phyloP scores from a whole-genome alignment of 2,329 filamentous ascomycete genomes.

The Karstenula rhodostoma region DNA sequence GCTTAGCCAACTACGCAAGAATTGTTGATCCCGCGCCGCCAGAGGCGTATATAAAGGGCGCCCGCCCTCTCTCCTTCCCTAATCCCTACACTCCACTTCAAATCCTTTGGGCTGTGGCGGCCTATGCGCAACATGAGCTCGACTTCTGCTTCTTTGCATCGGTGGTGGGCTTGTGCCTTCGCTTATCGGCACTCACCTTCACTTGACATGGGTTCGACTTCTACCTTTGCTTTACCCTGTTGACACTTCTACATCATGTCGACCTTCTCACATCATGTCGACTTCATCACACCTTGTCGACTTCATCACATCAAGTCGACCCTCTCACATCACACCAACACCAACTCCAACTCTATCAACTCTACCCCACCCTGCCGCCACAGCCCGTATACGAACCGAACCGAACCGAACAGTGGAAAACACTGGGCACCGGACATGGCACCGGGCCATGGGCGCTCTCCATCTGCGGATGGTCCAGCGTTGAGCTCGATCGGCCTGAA shows the following conservation, averaged over 20 bases:
- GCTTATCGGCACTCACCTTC: background rate
- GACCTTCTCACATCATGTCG: background rate
- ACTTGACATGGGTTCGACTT: background rate
- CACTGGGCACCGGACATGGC: slow-evolving; percentile 18
- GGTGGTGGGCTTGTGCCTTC: no score
- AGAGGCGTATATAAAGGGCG: slow-evolving; percentile 1
- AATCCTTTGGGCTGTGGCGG: background rate
- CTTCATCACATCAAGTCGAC: background rate
- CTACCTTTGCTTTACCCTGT: background rate
- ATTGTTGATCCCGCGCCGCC: background rate
- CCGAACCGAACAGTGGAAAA: slow-evolving; percentile 12
- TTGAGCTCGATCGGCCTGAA: slow-evolving; percentile 17
- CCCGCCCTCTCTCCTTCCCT: background rate
- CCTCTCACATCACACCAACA: background rate
- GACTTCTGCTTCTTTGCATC: background rate
- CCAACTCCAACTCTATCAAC: background rate
- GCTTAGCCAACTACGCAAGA: background rate
- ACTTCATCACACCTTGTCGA: background rate
- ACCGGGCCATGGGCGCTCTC: slow-evolving; percentile 13
- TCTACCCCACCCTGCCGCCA: background rate
- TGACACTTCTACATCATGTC: background rate
- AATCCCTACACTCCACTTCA: background rate
- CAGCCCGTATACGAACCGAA: background rate
- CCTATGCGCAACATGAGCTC: background rate
- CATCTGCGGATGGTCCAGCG: slow-evolving; percentile 18